Percentiles rank a stretch among this genome's conserved stretches.
Evolutionary conservation across 2,329 filamentous ascomycete species (phyloP).

Genomic region (Sporothrix schenckii): DNA sequence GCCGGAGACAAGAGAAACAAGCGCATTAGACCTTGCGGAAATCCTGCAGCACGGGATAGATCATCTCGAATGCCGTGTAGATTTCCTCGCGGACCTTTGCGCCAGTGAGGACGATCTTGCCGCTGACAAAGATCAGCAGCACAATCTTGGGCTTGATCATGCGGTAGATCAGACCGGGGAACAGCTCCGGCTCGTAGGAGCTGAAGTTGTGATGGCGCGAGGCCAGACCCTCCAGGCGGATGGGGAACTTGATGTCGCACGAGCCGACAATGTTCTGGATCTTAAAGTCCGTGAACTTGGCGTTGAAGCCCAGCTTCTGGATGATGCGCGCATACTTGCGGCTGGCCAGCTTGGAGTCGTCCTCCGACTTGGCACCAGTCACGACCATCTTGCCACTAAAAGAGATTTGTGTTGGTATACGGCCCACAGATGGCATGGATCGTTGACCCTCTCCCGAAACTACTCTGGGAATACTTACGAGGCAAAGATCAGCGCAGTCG

Average conservation of each 20-base stretch:
- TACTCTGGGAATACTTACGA: conserved; percentile 32
- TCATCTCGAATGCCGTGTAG: conserved; percentile 95
- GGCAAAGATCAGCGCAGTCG: conserved; percentile 95
- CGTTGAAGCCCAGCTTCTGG: conserved; percentile 99
- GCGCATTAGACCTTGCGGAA: conserved; percentile 29
- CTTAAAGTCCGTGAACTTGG: conserved; percentile 99
- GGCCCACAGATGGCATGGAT: neutral
- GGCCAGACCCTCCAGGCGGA: conserved; percentile 94
- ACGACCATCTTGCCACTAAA: conserved; percentile 97
- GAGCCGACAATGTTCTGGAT: conserved; percentile 99
- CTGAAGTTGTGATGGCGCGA: conserved; percentile 99
- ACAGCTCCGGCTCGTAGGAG: conserved; percentile 94
- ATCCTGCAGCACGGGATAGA: conserved; percentile 84
- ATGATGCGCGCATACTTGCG: conserved; percentile 99
- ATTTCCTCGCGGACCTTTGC: conserved; percentile 99
- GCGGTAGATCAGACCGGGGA: conserved; percentile 98
- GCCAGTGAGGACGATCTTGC: conserved; percentile 96
- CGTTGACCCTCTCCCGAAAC: neutral
- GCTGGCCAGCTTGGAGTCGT: conserved; percentile 94
- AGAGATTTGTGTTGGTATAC: conserved; percentile 28
- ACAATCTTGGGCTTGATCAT: conserved; percentile 99
- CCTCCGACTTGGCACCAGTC: conserved; percentile 95
- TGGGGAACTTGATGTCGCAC: conserved; percentile 99
- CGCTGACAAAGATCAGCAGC: conserved; percentile 94
- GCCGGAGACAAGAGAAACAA: neutral